Conservation (phyloP, 2,329 filamentous ascomycete species). For the Ceratocystis cacaofunesta region DNA sequence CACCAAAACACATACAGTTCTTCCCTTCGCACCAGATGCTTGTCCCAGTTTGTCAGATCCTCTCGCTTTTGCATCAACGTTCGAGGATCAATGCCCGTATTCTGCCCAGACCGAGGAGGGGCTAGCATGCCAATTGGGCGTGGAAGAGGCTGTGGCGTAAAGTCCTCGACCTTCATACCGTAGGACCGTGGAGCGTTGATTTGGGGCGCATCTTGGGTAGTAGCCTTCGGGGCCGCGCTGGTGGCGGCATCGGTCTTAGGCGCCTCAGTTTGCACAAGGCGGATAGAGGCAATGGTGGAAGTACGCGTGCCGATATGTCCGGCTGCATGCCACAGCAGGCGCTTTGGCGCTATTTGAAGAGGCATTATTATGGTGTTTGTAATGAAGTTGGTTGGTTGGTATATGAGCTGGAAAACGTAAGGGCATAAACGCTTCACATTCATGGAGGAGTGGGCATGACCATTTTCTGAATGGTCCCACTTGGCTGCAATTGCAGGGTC, state of each 20-base stretch:
- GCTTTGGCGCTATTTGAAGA: not conserved
- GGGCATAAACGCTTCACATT: not conserved
- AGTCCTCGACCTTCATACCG: slow-evolving; percentile 39
- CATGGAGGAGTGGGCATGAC: not conserved
- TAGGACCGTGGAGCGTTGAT: slow-evolving; percentile 46
- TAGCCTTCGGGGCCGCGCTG: slow-evolving; percentile 14
- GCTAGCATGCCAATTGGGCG: slow-evolving; percentile 70
- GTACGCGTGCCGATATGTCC: slow-evolving; percentile 24
- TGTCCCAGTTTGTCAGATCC: slow-evolving; percentile 74
- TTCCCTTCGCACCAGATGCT: slow-evolving; percentile 61
- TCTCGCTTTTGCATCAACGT: slow-evolving; percentile 52
- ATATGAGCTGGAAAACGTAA: not conserved
- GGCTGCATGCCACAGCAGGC: not conserved
- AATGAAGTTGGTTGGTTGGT: not conserved
- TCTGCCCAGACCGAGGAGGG: slow-evolving; percentile 64
- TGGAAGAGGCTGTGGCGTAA: slow-evolving; percentile 43
- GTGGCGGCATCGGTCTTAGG: slow-evolving; percentile 14
- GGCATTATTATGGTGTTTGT: not conserved
- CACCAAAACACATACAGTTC: slow-evolving; percentile 43
- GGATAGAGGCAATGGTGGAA: slow-evolving; percentile 37
- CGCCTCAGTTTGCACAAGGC: slow-evolving; percentile 32
- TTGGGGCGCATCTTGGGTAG: slow-evolving; percentile 25
- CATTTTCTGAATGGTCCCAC: not conserved
- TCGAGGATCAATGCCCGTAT: slow-evolving; percentile 60
- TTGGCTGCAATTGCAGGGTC: not conserved